These are phyloP conservation scores for Globisporangium solare DNA, from an alignment of 352 stramenopile species.

Conservation along the genomic window DNA sequence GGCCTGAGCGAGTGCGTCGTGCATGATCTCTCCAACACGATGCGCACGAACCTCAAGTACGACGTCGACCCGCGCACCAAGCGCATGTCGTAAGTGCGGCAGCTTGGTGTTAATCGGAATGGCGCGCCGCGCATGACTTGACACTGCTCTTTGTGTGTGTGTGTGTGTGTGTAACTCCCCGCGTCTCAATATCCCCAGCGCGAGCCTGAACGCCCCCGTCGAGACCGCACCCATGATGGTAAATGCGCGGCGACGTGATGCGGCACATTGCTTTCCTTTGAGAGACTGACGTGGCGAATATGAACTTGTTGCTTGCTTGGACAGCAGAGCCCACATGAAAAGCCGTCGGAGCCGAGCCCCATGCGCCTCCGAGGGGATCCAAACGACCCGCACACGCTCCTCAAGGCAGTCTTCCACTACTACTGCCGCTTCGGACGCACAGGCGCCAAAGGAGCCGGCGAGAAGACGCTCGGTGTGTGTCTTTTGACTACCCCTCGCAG, in stretches of 20 bases:
- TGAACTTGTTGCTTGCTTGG: neutral
- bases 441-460: slow-evolving; percentile 47
- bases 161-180: neutral
- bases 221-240: neutral
- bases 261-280: neutral
- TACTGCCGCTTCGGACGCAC: slow-evolving; percentile 84
- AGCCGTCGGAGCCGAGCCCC: slow-evolving; percentile 17
- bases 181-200: neutral
- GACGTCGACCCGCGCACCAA: slow-evolving; percentile 41
- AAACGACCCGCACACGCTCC: slow-evolving; percentile 76
- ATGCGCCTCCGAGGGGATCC: slow-evolving; percentile 52
- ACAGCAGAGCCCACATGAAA: slow-evolving; percentile 7
- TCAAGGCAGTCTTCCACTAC: slow-evolving; percentile 81
- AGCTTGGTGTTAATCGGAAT: neutral
- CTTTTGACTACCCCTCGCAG: neutral
- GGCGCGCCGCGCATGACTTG: neutral
- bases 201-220: neutral
- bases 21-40: slow-evolving; percentile 48
- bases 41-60: slow-evolving; percentile 53
- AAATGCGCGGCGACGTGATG: neutral
- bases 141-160: no score
- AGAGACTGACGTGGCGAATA: neutral
- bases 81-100: slow-evolving; percentile 28
- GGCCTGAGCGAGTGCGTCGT: slow-evolving; percentile 46
- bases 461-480: slow-evolving; percentile 60